A percentile compares a stretch with the other conserved stretches of the same genome.
These are phyloP conservation scores for Euphrasia arctica DNA, from an alignment of 305 asterid species.

Conservation along the genomic window DNA sequence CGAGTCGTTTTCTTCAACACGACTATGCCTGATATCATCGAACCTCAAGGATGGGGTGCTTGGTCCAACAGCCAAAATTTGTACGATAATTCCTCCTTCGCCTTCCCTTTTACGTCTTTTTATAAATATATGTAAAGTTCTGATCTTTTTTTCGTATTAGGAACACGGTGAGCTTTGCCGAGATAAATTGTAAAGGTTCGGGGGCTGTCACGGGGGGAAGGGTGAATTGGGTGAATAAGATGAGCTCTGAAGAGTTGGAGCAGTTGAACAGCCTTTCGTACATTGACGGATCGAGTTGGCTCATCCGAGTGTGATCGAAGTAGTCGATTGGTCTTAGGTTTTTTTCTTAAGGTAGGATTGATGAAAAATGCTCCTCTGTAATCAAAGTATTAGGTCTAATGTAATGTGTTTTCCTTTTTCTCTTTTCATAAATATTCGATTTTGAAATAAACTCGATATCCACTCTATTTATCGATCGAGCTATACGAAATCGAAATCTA, in stretches of 20 bases:
- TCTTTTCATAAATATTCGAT: too few species aligned
- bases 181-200: slow-evolving; percentile 43
- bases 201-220: slow-evolving; percentile 44
- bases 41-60: slow-evolving; percentile 61
- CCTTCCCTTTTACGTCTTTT: too few species aligned
- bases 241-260: slow-evolving; percentile 21
- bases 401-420: too few species aligned
- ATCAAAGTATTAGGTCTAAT: too few species aligned
- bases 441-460: too few species aligned
- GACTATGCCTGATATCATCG: slow-evolving; percentile 41
- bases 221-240: slow-evolving; percentile 44
- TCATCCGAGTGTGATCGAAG: not conserved
- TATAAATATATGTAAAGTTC: too few species aligned
- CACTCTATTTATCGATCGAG: too few species aligned
- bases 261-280: slow-evolving; percentile 35
- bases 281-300: slow-evolving; percentile 54
- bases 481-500: too few species aligned
- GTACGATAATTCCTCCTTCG: not conserved
- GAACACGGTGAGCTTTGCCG: slow-evolving; percentile 41
- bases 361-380: too few species aligned
- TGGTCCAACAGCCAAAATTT: slow-evolving; percentile 43
- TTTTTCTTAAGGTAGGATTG: too few species aligned
- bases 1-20: slow-evolving; percentile 58
- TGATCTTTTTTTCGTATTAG: slow-evolving; percentile 24
- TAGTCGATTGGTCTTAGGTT: not conserved